Conservation (phyloP, 192 early-diverging fungal species). For the Linnemannia hyalina region DNA sequence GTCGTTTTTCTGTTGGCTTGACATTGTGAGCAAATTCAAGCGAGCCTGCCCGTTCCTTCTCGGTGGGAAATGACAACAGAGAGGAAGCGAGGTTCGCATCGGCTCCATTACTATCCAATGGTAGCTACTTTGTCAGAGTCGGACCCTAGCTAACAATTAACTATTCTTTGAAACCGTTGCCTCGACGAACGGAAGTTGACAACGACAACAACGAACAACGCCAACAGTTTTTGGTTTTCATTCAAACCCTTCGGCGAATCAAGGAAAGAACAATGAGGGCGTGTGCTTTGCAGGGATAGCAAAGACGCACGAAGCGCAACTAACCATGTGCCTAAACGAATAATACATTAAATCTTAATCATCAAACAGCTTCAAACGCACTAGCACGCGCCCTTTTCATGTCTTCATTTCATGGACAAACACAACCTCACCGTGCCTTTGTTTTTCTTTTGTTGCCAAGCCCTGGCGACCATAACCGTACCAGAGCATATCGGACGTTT, state of each 20-base stretch:
- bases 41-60: not conserved
- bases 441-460: not conserved
- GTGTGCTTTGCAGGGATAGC: not conserved
- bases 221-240: not conserved
- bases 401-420: not conserved
- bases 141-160: not conserved
- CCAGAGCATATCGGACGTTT: not conserved
- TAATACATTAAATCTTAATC: not conserved
- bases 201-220: not conserved
- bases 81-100: not conserved
- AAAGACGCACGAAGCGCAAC: not conserved
- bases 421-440: not conserved
- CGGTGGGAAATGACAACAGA: not conserved
- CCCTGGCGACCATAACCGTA: not conserved
- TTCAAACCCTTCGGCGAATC: not conserved
- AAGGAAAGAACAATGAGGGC: not conserved
- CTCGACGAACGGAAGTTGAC: not conserved
- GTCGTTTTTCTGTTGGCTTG: not conserved
- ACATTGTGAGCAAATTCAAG: not conserved
- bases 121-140: not conserved
- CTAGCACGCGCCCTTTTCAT: constrained; percentile 1
- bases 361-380: not conserved
- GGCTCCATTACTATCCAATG: not conserved
- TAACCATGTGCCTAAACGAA: not conserved
- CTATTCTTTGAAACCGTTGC: not conserved